Conservation (phyloP, 1,284 basidiomycete species). For the Abortiporus biennis region DNA sequence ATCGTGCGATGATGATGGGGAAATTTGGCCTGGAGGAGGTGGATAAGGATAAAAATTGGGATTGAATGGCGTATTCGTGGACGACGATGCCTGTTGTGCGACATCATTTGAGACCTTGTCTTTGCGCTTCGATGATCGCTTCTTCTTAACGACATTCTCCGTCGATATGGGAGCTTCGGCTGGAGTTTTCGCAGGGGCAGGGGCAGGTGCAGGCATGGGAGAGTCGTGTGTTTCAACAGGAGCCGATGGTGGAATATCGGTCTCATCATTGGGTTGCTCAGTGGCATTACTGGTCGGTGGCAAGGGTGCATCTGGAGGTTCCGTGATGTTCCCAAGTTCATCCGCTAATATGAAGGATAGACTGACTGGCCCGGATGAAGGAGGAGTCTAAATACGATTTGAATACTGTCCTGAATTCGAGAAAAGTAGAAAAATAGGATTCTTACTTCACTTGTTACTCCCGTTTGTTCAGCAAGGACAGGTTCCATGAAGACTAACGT, state of each 20-base stretch:
- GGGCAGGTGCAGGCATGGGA: too few relatives aligned
- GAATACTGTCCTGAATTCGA: too few relatives aligned
- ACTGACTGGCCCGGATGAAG: too few relatives aligned
- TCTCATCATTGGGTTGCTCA: too few relatives aligned
- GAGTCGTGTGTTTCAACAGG: too few relatives aligned
- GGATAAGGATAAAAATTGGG: background rate
- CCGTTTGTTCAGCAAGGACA: constrained; percentile 2
- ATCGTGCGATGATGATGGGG: constrained; percentile 5
- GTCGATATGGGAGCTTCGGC: too few relatives aligned
- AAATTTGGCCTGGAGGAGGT: constrained; percentile 2
- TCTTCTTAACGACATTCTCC: too few relatives aligned
- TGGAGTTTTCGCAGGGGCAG: too few relatives aligned
- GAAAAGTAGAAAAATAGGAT: too few relatives aligned
- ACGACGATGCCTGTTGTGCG: background rate
- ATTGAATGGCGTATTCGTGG: background rate
- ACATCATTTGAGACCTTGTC: background rate
- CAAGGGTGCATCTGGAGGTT: background rate
- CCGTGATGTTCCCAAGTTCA: constrained; percentile 2
- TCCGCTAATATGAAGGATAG: constrained; percentile 6
- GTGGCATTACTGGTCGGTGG: too few relatives aligned
- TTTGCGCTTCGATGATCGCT: background rate
- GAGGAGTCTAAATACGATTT: too few relatives aligned
- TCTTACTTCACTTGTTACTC: constrained; percentile 2
- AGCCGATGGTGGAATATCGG: too few relatives aligned
- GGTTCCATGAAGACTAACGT: constrained; percentile 8